Conservation (phyloP, 805 yeast species). For the Lachancea meyersii region DNA sequence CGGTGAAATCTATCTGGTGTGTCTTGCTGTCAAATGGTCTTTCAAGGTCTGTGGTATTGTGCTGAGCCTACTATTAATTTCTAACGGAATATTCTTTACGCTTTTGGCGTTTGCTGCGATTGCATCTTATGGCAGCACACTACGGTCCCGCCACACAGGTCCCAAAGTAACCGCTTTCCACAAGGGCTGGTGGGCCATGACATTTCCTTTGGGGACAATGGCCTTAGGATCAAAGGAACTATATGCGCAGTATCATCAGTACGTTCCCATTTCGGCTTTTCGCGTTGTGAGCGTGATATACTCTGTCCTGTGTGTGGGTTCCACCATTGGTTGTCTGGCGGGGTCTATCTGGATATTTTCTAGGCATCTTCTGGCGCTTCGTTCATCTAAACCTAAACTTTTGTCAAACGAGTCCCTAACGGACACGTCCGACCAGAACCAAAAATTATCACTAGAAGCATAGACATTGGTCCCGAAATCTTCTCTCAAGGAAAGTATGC, state of each 20-base stretch:
- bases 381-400: neutral
- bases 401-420: neutral
- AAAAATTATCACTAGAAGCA: neutral
- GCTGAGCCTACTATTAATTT: conserved; percentile 40
- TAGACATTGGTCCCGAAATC: neutral
- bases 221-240: conserved; percentile 52
- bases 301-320: conserved; percentile 44
- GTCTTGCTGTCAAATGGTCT: conserved; percentile 26
- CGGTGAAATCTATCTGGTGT: conserved; percentile 14
- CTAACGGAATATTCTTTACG: conserved; percentile 57
- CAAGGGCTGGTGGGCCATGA: conserved; percentile 71
- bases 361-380: neutral
- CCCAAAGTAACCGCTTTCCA: conserved; percentile 37
- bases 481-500: too few species aligned
- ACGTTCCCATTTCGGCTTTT: conserved; percentile 44
- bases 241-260: conserved; percentile 38
- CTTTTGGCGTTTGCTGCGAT: conserved; percentile 36
- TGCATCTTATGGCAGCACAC: conserved; percentile 13
- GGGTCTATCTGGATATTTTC: conserved; percentile 10
- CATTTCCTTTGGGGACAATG: conserved; percentile 89
- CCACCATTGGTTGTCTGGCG: conserved; percentile 39
- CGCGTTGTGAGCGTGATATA: conserved; percentile 58
- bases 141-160: conserved; percentile 1
- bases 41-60: conserved; percentile 35
- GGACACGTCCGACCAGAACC: neutral